Evolutionary conservation across 108 stramenopile genomes (phyloP).

Genomic region (Pelagomonas calceolata): DNA sequence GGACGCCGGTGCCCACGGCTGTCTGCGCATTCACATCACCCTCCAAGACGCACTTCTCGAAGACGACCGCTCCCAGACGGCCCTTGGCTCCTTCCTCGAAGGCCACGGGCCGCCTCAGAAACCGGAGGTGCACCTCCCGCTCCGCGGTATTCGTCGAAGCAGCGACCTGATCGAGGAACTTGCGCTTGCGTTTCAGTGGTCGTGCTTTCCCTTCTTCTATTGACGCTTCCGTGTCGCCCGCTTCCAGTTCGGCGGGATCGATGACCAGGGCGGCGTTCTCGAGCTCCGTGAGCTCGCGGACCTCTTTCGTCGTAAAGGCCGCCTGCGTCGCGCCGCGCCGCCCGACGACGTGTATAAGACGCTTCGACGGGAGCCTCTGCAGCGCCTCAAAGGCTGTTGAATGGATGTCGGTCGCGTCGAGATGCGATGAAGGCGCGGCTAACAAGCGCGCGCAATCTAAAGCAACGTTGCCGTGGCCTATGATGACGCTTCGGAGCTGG

Average conservation of each 20-base stretch:
- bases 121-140: constrained; percentile 59
- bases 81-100: constrained; percentile 31
- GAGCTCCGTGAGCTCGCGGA: constrained; percentile 81
- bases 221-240: background rate
- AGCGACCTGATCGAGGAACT: constrained; percentile 8
- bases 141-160: too few relatives aligned
- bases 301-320: constrained; percentile 96
- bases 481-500: constrained; percentile 37
- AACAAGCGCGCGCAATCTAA: constrained; percentile 86
- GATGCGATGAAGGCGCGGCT: constrained; percentile 53
- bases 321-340: constrained; percentile 91
- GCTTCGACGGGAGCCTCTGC: constrained; percentile 21
- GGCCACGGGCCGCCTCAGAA: constrained; percentile 62
- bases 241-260: constrained; percentile 59
- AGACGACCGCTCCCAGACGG: constrained; percentile 39
- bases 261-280: constrained; percentile 52
- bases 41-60: too few relatives aligned
- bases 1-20: constrained; percentile 47
- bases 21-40: too few relatives aligned
- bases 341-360: constrained; percentile 63
- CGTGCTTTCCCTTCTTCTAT: constrained; percentile 17
- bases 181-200: constrained; percentile 16
- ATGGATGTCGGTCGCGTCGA: constrained; percentile 73
- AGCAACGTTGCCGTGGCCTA: constrained; percentile 96
- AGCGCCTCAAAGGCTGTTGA: constrained; percentile 59